phyloP scores from a whole-genome alignment of 257 asterid species.

The Dorcoceras hygrometricum region DNA sequence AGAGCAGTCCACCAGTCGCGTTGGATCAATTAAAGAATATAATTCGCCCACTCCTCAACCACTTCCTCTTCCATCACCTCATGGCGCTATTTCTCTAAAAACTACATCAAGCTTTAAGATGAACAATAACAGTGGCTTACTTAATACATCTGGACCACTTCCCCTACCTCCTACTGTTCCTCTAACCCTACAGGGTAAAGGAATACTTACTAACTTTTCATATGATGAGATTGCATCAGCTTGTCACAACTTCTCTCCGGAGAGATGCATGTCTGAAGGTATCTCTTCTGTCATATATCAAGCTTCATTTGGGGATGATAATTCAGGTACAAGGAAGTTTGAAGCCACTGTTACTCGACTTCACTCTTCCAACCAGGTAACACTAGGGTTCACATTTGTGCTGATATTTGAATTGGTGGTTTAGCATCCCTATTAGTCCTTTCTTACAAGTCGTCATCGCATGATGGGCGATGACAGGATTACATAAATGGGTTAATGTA shows the following conservation, averaged over 20 bases:
- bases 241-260: constrained; percentile 87
- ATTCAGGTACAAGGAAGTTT: constrained; percentile 51
- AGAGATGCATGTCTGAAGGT: constrained; percentile 88
- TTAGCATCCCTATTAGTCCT: neutral
- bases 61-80: constrained; percentile 89
- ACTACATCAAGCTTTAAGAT: constrained; percentile 67
- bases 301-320: constrained; percentile 74
- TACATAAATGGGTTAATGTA: neutral
- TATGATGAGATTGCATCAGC: constrained; percentile 82
- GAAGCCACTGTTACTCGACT: constrained; percentile 85
- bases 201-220: constrained; percentile 55
- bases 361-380: constrained; percentile 77
- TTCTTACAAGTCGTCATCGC: neutral
- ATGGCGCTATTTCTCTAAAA: constrained; percentile 45
- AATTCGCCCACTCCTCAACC: constrained; percentile 80
- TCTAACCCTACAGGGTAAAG: constrained; percentile 44
- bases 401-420: constrained; percentile 3
- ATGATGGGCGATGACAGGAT: neutral
- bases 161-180: constrained; percentile 74
- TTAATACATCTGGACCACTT: constrained; percentile 75
- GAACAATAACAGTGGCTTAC: constrained; percentile 55
- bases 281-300: constrained; percentile 80
- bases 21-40: constrained; percentile 65
- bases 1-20: constrained; percentile 58
- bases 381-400: constrained; percentile 8